These are phyloP conservation scores for Asterella californica DNA, from an alignment of 225 moss, liverwort and hornwort species.

Conservation along the genomic window DNA sequence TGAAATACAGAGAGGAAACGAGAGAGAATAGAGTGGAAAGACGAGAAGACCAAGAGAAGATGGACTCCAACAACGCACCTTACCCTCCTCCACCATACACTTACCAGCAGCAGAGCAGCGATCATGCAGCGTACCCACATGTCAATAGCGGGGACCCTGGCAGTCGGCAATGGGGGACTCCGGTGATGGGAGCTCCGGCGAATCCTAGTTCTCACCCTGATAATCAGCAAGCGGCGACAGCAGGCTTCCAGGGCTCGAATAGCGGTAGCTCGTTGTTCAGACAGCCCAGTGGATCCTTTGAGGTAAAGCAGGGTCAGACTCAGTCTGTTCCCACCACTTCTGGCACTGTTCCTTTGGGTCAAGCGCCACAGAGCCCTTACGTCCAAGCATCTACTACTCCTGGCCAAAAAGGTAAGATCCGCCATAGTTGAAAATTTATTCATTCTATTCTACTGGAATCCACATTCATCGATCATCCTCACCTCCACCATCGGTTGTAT, in stretches of 20 bases:
- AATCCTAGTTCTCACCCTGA: conserved; percentile 81
- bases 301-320: conserved; percentile 24
- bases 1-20: not conserved
- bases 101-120: not conserved
- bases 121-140: conserved; percentile 11
- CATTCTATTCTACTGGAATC: no score
- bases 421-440: not conserved
- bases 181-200: conserved; percentile 79
- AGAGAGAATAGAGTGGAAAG: not conserved
- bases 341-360: not conserved
- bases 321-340: conserved; percentile 33
- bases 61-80: not conserved
- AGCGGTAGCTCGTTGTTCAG: conserved; percentile 20
- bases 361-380: conserved; percentile 5
- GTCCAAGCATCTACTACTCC: not conserved
- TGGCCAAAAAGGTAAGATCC: conserved; percentile 18
- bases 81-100: conserved; percentile 6
- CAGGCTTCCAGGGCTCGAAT: conserved; percentile 4
- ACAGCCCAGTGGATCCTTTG: conserved; percentile 39
- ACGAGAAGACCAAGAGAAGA: not conserved
- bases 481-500: not conserved
- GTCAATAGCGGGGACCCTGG: not conserved
- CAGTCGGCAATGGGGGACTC: conserved; percentile 47
- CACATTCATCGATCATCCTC: not conserved
- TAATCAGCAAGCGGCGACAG: conserved; percentile 70